Evolutionary conservation across 2,329 filamentous ascomycete genomes (phyloP).

Genomic region (Metarhizium sp.): DNA sequence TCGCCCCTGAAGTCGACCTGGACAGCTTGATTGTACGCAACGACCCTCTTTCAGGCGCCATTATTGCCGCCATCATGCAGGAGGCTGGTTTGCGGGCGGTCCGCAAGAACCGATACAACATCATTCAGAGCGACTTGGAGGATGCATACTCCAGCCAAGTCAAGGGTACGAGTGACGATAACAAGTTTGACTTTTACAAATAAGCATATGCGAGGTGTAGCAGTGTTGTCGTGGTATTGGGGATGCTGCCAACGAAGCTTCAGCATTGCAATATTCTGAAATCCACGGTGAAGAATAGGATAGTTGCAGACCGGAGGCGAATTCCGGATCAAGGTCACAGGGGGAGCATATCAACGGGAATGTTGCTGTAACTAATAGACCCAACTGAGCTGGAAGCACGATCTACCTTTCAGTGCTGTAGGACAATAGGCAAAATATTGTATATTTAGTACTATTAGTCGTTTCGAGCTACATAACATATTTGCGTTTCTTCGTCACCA

Average conservation of each 20-base stretch:
- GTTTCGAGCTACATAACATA: background rate
- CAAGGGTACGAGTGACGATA: constrained; percentile 60
- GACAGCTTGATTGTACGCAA: constrained; percentile 95
- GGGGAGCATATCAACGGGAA: background rate
- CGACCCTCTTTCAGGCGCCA: constrained; percentile 86
- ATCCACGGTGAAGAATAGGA: background rate
- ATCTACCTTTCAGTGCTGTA: background rate
- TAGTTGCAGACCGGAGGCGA: background rate
- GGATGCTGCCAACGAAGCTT: background rate
- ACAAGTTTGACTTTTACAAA: constrained; percentile 90
- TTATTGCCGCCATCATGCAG: constrained; percentile 99
- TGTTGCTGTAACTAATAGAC: background rate
- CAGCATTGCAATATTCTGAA: background rate
- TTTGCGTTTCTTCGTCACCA: background rate
- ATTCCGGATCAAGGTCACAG: background rate
- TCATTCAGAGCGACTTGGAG: constrained; percentile 93
- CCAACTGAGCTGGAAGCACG: background rate
- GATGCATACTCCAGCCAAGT: constrained; percentile 97
- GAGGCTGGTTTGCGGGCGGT: constrained; percentile 91
- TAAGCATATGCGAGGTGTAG: constrained; percentile 27
- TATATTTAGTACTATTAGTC: background rate
- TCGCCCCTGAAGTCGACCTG: constrained; percentile 92
- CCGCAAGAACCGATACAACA: constrained; percentile 97
- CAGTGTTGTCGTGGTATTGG: background rate
- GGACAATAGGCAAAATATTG: background rate